phyloP scores from a whole-genome alignment of 1,284 basidiomycete species.

The Microbotryum lychnidis-dioicae region DNA sequence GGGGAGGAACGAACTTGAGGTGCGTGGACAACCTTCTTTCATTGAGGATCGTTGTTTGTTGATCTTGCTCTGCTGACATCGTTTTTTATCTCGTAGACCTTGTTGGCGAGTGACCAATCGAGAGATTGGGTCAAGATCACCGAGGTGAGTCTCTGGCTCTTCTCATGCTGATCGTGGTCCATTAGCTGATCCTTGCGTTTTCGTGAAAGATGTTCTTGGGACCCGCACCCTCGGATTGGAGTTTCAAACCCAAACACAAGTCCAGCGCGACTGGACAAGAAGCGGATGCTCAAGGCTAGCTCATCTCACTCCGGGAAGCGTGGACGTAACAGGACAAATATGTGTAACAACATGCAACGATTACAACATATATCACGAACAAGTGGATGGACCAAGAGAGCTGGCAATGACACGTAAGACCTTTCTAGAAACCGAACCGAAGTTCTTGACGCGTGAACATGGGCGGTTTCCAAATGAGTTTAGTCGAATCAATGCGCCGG shows the following conservation, averaged over 20 bases:
- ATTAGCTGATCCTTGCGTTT: too few species aligned
- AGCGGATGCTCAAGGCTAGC: too few species aligned
- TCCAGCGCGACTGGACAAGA: constrained; percentile 50
- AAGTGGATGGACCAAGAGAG: too few species aligned
- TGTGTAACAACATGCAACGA: too few species aligned
- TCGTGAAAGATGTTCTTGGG: constrained; percentile 65
- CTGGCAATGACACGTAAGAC: background rate
- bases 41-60: background rate
- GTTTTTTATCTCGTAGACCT: constrained; percentile 52
- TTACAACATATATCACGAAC: too few species aligned
- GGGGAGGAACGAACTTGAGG: constrained; percentile 70
- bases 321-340: too few species aligned
- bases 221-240: constrained; percentile 49
- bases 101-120: constrained; percentile 70
- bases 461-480: constrained; percentile 80
- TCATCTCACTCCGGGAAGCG: too few species aligned
- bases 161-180: too few species aligned
- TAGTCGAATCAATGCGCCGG: constrained; percentile 68
- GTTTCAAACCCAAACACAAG: constrained; percentile 66
- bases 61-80: background rate
- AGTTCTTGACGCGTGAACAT: constrained; percentile 38
- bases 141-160: constrained; percentile 43
- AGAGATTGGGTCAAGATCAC: constrained; percentile 92
- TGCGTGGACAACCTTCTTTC: constrained; percentile 1
- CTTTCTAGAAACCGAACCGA: constrained; percentile 19